phyloP scores from a whole-genome alignment of 2,329 filamentous ascomycete genomes.

The Colletotrichum tabaci region DNA sequence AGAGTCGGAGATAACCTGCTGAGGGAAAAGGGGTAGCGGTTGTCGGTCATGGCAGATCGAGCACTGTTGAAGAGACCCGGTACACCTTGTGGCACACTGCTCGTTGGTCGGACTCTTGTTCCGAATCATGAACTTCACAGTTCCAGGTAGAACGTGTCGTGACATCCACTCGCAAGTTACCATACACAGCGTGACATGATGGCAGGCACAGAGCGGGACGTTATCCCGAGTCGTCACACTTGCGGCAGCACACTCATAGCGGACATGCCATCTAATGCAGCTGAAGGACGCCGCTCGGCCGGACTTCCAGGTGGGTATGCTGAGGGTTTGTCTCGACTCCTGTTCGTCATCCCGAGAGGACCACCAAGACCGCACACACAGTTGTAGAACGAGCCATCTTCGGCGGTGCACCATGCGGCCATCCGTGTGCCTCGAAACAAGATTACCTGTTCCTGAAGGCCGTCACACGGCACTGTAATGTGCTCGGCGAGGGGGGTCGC shows the following conservation, averaged over 20 bases:
- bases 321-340: not conserved
- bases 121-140: too few species aligned
- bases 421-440: slow-evolving; percentile 35
- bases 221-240: slow-evolving; percentile 26
- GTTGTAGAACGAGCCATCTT: not conserved
- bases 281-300: not conserved
- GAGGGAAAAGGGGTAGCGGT: too few species aligned
- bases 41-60: too few species aligned
- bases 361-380: not conserved
- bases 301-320: not conserved
- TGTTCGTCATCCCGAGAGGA: not conserved
- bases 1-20: not conserved
- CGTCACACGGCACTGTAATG: slow-evolving; percentile 15
- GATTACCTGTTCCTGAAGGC: slow-evolving; percentile 35
- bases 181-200: slow-evolving; percentile 33
- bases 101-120: too few species aligned
- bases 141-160: slow-evolving; percentile 7
- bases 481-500: slow-evolving; percentile 6
- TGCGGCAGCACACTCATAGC: slow-evolving; percentile 1
- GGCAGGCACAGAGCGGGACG: slow-evolving; percentile 5
- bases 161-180: slow-evolving; percentile 10
- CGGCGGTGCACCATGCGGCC: slow-evolving; percentile 11
- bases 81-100: too few species aligned
- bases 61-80: not conserved
- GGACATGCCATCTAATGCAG: not conserved